Evolutionary conservation across 2,329 filamentous ascomycete species (phyloP).

Genomic region (Colletotrichum chlorophyti): DNA sequence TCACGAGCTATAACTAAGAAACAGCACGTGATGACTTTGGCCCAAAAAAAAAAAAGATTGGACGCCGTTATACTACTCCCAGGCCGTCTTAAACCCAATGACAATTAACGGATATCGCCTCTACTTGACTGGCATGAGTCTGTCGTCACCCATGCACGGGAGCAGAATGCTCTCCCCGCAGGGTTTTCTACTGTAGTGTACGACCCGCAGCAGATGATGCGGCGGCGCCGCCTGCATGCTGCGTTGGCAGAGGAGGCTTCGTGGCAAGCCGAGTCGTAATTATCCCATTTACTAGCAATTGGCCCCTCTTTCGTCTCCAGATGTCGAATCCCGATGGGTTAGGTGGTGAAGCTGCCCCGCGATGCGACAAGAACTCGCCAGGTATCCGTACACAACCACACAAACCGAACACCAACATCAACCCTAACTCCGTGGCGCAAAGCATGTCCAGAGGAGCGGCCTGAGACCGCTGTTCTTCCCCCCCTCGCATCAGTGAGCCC

Average conservation of each 20-base stretch:
- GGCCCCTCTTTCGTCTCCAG: conserved; percentile 18
- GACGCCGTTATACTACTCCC: too few relatives aligned
- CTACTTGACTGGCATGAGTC: background rate
- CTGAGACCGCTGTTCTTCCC: background rate
- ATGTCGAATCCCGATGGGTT: conserved; percentile 18
- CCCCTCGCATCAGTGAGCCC: background rate
- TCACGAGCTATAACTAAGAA: too few relatives aligned
- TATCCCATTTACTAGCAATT: conserved; percentile 9
- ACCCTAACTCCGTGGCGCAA: background rate
- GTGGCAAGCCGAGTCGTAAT: conserved; percentile 23
- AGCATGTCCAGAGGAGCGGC: background rate
- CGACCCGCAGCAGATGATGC: conserved; percentile 27
- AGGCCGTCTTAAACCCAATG: background rate
- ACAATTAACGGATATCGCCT: too few relatives aligned
- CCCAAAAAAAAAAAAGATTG: too few relatives aligned
- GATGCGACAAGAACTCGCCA: conserved; percentile 7
- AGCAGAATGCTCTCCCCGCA: conserved; percentile 27
- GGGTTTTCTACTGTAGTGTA: conserved; percentile 5
- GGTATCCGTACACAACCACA: background rate
- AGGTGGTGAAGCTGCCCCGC: conserved; percentile 22
- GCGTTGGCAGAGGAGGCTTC: conserved; percentile 28
- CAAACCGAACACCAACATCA: background rate
- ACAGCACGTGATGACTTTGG: too few relatives aligned
- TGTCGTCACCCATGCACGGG: conserved; percentile 25
- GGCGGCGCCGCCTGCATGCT: conserved; percentile 28